These are phyloP conservation scores for Hypoxylon rubiginosum DNA, from an alignment of 2,329 filamentous ascomycete genomes.

Conservation along the genomic window DNA sequence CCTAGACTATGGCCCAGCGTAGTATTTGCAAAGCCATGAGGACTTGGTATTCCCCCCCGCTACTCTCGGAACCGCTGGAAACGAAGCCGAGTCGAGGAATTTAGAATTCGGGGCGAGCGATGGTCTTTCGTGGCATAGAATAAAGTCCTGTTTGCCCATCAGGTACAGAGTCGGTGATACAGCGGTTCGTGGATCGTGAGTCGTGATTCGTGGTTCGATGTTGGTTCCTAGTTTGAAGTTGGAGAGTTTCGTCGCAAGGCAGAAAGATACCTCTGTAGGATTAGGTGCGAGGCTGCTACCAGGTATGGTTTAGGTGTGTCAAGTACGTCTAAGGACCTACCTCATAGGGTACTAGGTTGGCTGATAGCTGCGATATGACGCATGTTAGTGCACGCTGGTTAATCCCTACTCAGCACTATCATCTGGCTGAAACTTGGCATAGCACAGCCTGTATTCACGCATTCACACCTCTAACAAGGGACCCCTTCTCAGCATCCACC, in stretches of 20 bases:
- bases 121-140: background rate
- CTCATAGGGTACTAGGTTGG: background rate
- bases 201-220: background rate
- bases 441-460: conserved; percentile 1
- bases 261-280: conserved; percentile 1
- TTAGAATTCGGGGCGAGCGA: conserved; percentile 5
- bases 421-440: background rate
- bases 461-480: background rate
- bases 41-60: conserved; percentile 5
- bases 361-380: background rate
- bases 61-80: conserved; percentile 15
- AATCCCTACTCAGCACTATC: conserved; percentile 1
- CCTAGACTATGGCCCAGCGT: conserved; percentile 19
- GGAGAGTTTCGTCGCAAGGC: conserved; percentile 7
- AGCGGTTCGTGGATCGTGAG: background rate
- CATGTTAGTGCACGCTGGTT: conserved; percentile 7
- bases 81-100: conserved; percentile 9
- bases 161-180: background rate
- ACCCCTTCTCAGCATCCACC: background rate
- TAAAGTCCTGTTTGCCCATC: conserved; percentile 12
- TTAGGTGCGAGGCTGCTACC: conserved; percentile 31
- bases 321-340: background rate
- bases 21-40: conserved; percentile 37
- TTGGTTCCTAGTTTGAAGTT: conserved; percentile 6
- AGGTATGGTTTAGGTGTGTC: no score